Base-by-base conservation (phyloP, 176 grass and related monocot genomes). In the Oryza meyeriana region DNA sequence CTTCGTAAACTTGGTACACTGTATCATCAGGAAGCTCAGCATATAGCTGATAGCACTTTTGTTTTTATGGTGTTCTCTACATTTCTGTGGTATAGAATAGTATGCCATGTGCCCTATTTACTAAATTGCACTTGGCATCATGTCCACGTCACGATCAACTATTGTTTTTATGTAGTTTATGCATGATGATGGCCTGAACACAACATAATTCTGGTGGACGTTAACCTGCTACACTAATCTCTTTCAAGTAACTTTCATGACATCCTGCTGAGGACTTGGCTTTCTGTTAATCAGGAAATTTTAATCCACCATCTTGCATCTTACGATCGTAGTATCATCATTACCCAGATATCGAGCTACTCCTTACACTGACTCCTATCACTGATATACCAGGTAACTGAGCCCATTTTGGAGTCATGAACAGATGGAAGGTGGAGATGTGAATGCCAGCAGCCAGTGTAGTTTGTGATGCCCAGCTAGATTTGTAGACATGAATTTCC, bases 311-410 rank as follows among this genome's bases (percentile, higher is more conserved):
- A 30, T 18, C 5, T 30, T 72, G 25, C 20, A 47, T 20, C 26
- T 6, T 72, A 14, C 0, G 28, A 48, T 26, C 26, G 10, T 81
- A 4, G 25, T 44, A 5, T 18, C 57, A 40, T 3, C 2, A 6
- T 36, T 63, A 16, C 36, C 26, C 16, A 10, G 31, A 62, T 61
- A 61, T 61, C 9, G 34, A 81, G 13, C 5, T 18, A 81, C 10
- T 26, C 17, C 20, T 76, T 64, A 0, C 52, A 14, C 25, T 85
- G 20, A 70, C 40, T 2, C 4, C 18, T 12, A 52, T 64, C 3
- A 40, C 20, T 85, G 1, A 8, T 32, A 71, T 89, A 11, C 64
- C 71, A 89, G 87, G 52, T 89, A 41, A n/a, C 55, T 41, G 40
- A 70, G 18, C 12, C 31, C 5, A 64, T 64, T 14, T 57, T 74